A percentile compares a stretch with the other conserved stretches of the same genome.
Evolutionary conservation across 257 asterid species (phyloP).

Genomic region (Salvia splendens): DNA sequence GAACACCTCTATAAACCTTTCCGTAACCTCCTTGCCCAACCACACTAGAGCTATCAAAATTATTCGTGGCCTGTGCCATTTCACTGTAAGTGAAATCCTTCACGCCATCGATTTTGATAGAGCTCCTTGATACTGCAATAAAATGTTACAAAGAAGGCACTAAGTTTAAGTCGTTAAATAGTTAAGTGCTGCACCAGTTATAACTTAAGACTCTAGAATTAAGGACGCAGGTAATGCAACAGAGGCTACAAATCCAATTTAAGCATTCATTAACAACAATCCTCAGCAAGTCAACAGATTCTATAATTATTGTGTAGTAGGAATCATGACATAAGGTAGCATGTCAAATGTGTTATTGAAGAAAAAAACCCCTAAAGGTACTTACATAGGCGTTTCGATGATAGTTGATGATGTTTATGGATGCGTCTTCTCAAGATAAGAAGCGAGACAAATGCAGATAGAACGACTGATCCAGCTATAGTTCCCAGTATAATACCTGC

Average conservation of each 20-base stretch:
- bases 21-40: slow-evolving; percentile 97
- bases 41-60: slow-evolving; percentile 52
- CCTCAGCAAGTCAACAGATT: too few species aligned
- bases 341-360: background rate
- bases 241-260: background rate
- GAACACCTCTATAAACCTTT: slow-evolving; percentile 75
- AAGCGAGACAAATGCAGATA: slow-evolving; percentile 62
- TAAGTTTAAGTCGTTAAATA: background rate
- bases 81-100: slow-evolving; percentile 67
- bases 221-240: background rate
- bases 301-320: too few species aligned
- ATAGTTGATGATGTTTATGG: slow-evolving; percentile 41
- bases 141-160: slow-evolving; percentile 13
- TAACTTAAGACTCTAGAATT: background rate
- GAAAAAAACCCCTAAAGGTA: slow-evolving; percentile 23
- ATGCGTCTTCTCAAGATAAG: slow-evolving; percentile 54
- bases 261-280: background rate
- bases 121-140: slow-evolving; percentile 63
- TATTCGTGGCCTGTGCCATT: slow-evolving; percentile 62
- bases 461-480: slow-evolving; percentile 63
- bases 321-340: background rate
- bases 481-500: slow-evolving; percentile 77
- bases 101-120: slow-evolving; percentile 79
- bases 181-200: background rate
- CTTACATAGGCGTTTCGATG: slow-evolving; percentile 67